phyloP scores from a whole-genome alignment of 73 alveolate species.

The Paramecium primaurelia region DNA sequence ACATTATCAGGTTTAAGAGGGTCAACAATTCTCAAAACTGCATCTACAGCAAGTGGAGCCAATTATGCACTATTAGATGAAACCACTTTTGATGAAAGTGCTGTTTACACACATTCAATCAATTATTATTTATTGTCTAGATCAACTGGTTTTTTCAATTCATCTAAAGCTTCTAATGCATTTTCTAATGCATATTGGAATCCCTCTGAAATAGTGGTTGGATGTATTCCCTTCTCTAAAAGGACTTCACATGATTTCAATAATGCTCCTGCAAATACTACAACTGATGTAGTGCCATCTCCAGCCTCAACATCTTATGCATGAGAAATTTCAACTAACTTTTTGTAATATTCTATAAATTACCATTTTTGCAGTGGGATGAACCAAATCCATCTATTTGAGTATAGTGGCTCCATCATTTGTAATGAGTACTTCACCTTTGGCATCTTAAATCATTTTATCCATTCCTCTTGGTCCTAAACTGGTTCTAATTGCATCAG shows the following conservation, averaged over 20 bases:
- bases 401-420: slow-evolving; percentile 99
- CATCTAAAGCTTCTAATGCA: slow-evolving; percentile 85
- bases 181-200: slow-evolving; percentile 82
- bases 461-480: slow-evolving; percentile 99
- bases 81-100: slow-evolving; percentile 95
- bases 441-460: slow-evolving; percentile 89
- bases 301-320: slow-evolving; percentile 99
- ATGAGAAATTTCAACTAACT: slow-evolving; percentile 97
- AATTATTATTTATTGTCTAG: slow-evolving; percentile 90
- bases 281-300: slow-evolving; percentile 99
- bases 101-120: slow-evolving; percentile 92
- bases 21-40: slow-evolving; percentile 86
- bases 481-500: slow-evolving; percentile 97
- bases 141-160: slow-evolving; percentile 82
- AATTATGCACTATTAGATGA: slow-evolving; percentile 91
- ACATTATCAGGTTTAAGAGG: slow-evolving; percentile 85
- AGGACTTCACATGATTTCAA: slow-evolving; percentile 88
- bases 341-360: background rate
- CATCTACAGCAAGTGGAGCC: slow-evolving; percentile 99
- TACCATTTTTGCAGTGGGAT: slow-evolving; percentile 99
- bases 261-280: slow-evolving; percentile 98
- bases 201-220: slow-evolving; percentile 96
- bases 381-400: slow-evolving; percentile 96
- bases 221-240: slow-evolving; percentile 97
- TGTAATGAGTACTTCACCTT: slow-evolving; percentile 96